Conservation (phyloP, 805 yeast species). For the Wickerhamiella occidentalis region DNA sequence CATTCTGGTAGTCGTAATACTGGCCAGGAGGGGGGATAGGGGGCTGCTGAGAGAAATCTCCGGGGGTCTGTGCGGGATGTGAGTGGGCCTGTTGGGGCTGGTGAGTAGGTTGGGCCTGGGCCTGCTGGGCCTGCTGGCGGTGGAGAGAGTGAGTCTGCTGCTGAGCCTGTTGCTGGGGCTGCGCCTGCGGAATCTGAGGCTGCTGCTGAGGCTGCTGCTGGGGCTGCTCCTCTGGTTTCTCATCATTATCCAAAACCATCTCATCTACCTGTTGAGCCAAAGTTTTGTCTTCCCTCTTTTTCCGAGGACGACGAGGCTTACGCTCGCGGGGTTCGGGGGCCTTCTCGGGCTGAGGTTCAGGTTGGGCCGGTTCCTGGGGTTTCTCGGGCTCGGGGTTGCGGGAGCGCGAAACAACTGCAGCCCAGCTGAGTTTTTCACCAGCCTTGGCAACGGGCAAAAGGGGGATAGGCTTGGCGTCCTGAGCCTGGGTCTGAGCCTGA, state of each 20-base stretch:
- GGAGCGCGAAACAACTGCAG: slow-evolving; percentile 15
- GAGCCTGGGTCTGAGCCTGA: too few species aligned
- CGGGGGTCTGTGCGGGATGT: not conserved
- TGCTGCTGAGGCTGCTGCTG: not conserved
- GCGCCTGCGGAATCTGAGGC: not conserved
- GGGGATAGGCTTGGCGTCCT: slow-evolving; percentile 13
- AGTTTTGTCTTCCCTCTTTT: not conserved
- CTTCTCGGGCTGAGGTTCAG: slow-evolving; percentile 11
- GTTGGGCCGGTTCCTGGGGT: too few species aligned
- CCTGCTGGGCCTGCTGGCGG: slow-evolving; percentile 5
- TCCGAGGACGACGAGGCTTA: slow-evolving; percentile 2
- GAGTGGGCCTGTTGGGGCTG: not conserved
- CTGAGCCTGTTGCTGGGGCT: not conserved
- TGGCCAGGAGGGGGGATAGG: not conserved
- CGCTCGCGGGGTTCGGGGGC: slow-evolving; percentile 7
- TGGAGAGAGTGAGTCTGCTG: not conserved
- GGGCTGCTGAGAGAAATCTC: not conserved
- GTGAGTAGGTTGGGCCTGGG: not conserved
- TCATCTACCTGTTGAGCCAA: not conserved
- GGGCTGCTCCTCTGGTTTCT: not conserved
- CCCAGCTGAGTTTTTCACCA: slow-evolving; percentile 14
- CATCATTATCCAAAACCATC: slow-evolving; percentile 1
- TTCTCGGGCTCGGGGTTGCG: not conserved
- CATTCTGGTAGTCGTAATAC: not conserved
- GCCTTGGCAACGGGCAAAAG: slow-evolving; percentile 17